Base-by-base conservation (phyloP, 164 flowering plant species). In the Sextonia rubra region DNA sequence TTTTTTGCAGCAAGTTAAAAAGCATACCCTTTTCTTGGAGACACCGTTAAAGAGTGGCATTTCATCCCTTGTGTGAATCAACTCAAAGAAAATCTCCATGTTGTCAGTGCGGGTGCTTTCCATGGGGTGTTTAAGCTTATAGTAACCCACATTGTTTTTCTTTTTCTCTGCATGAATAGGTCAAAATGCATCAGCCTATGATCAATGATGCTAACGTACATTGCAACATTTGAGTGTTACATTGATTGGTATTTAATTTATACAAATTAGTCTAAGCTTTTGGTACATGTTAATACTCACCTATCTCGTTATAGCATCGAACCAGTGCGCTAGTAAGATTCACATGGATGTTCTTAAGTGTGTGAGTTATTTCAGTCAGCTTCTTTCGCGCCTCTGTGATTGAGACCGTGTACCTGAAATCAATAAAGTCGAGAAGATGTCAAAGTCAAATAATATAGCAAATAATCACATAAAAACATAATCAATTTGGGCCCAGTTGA, bases 361-460 rank as follows among this genome's bases (percentile, higher is more conserved):
- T 88, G 69, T 88, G 90, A 0, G 88, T 86, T 81, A 91, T 79
- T 64, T 86, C 84, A 0, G 91, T 86, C 2, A 92, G 83, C 83
- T 91, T 94, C 98, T 92, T 37, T 9, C 44, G 88, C 6, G 90
- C 81, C 69, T 89, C 96, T 4, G 87, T 74, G 8, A 93, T 88
- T 1, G 90, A 82, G 86, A 24, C 18, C 0, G 60, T 18, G 56
- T 60, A 61, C 66, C 76, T 74, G 60, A 56, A 56, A 1, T 14
- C 8, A 56, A 56, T 20, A 5, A 8, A 37, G 1, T 37, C 8
- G 11, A 56, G 9, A 3, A 15, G 22, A 56, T 22, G 22, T 56
- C n/a, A 56, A 55, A 55, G 8, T 12, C 18, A 3, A 17, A 17
- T 22, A 26, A 23, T 14, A 12, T 12, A 24, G 27, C 48, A 24